Evolutionary conservation across 139 green algal genomes (phyloP).

Genomic region (Raphidocelis subcapitata): DNA sequence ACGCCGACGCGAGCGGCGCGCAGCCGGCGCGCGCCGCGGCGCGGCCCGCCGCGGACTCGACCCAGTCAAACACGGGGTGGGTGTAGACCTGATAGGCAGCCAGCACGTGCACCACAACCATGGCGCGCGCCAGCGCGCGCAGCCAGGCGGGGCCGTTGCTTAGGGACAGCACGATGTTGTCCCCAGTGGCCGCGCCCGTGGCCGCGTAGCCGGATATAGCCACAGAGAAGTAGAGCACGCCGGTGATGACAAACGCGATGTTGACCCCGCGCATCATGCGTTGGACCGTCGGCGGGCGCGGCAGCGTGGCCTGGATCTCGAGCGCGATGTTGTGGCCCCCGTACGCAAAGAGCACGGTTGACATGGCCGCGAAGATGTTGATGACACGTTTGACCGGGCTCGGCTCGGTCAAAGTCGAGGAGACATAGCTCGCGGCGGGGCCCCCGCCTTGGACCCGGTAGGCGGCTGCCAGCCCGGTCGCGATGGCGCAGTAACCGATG

Average conservation of each 20-base stretch:
- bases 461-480: constrained; percentile 21
- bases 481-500: constrained; percentile 49
- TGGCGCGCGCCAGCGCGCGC: constrained; percentile 9
- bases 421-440: too few species aligned
- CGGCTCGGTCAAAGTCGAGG: too few species aligned
- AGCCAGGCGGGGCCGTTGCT: neutral
- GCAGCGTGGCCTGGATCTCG: constrained; percentile 49
- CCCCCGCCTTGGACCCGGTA: too few species aligned
- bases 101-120: constrained; percentile 41
- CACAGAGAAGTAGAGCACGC: constrained; percentile 33
- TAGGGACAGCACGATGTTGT: constrained; percentile 37
- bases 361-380: too few species aligned
- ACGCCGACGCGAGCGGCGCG: too few species aligned
- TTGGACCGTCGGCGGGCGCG: constrained; percentile 1
- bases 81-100: constrained; percentile 43
- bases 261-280: constrained; percentile 41
- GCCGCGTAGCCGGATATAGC: constrained; percentile 28
- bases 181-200: constrained; percentile 20
- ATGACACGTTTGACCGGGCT: too few species aligned
- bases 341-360: neutral
- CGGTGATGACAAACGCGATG: constrained; percentile 33
- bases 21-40: too few species aligned
- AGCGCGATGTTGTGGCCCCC: constrained; percentile 49
- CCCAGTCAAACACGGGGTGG: constrained; percentile 35
- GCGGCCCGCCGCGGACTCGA: constrained; percentile 26